These are phyloP conservation scores for Micromonas pusilla DNA, from an alignment of 139 green algal genomes.

Conservation along the genomic window DNA sequence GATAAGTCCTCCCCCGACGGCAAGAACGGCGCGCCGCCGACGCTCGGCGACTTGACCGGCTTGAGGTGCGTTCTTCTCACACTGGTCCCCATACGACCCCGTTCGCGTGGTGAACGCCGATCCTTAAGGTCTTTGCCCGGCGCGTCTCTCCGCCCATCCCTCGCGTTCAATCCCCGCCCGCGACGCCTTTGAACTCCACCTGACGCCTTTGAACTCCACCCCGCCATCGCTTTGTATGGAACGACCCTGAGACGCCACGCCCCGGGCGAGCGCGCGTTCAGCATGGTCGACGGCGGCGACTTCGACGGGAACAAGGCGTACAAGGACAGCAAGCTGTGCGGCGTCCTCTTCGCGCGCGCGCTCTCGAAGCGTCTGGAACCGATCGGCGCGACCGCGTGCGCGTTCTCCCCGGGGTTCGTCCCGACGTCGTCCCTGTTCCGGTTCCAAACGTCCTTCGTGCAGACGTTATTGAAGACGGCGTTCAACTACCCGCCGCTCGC, in stretches of 20 bases:
- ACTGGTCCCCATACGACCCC: no score
- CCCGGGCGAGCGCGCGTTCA: no score
- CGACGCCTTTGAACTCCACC: no score
- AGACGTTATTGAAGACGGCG: neutral
- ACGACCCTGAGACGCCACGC: neutral
- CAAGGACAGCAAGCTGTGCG: slow-evolving; percentile 95
- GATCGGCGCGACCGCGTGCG: no score
- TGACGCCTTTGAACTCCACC: no score
- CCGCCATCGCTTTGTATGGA: no score
- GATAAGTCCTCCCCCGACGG: neutral
- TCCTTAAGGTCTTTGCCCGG: no score
- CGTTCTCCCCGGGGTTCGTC: neutral
- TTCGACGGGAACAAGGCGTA: slow-evolving; percentile 94
- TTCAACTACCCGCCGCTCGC: neutral
- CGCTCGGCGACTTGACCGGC: neutral
- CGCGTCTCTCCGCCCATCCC: no score
- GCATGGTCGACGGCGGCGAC: slow-evolving; percentile 68
- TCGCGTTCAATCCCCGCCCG: no score
- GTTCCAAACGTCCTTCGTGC: neutral
- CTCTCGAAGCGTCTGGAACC: neutral
- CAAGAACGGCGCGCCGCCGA: neutral
- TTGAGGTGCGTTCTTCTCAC: no score
- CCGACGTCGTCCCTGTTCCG: neutral
- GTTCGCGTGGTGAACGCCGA: no score
- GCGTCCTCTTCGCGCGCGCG: slow-evolving; percentile 64